Evolutionary conservation across 1,139 yeast genomes (phyloP).

Genomic region (Taphrina betulina): DNA sequence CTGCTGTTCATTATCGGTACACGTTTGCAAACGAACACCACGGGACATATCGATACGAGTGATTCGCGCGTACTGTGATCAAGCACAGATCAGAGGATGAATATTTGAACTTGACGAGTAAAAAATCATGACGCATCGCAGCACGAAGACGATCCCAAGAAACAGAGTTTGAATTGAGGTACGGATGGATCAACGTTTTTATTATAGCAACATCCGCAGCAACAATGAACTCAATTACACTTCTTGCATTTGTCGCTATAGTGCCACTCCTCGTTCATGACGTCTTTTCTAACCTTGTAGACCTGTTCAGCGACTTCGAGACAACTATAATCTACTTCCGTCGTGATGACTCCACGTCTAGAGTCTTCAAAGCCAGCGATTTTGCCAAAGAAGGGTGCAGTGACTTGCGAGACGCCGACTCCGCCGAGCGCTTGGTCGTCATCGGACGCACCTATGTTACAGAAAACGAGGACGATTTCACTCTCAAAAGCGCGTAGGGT

Average conservation of each 20-base stretch:
- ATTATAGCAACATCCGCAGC: too few relatives aligned
- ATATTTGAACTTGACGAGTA: too few relatives aligned
- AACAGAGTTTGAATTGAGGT: too few relatives aligned
- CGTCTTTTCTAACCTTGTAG: conserved; percentile 37
- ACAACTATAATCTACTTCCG: conserved; percentile 32
- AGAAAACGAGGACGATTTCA: conserved; percentile 36
- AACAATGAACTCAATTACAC: neutral
- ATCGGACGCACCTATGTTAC: conserved; percentile 37
- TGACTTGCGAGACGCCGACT: conserved; percentile 27
- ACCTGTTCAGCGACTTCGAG: conserved; percentile 36
- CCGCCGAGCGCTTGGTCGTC: conserved; percentile 15
- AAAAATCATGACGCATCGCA: too few relatives aligned
- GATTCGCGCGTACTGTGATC: too few relatives aligned
- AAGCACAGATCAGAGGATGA: too few relatives aligned
- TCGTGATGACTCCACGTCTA: conserved; percentile 35
- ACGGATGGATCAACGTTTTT: too few relatives aligned
- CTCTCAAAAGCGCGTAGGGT: conserved; percentile 38
- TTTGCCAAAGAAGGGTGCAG: conserved; percentile 29
- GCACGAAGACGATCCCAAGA: too few relatives aligned
- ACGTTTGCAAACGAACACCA: too few relatives aligned
- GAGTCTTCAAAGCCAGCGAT: conserved; percentile 19
- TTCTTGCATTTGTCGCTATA: conserved; percentile 27
- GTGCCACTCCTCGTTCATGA: conserved; percentile 36
- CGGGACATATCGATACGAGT: too few relatives aligned
- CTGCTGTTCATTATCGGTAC: too few relatives aligned